Evolutionary conservation across 495 filamentous ascomycete genomes (phyloP).

Genomic region (Entonaema liquescens): DNA sequence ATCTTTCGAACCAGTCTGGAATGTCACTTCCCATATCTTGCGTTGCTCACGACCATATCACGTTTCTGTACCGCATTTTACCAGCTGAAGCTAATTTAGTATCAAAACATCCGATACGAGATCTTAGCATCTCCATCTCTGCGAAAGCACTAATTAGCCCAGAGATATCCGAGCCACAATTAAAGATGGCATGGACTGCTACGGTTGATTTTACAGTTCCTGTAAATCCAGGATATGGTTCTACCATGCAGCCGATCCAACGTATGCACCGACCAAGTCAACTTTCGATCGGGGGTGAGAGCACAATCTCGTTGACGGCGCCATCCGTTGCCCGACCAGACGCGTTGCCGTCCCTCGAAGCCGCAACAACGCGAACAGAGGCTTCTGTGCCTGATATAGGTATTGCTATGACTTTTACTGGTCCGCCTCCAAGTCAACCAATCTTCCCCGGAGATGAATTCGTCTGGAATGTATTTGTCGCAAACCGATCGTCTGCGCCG

Average conservation of each 20-base stretch:
- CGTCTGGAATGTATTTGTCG: slow-evolving; percentile 86
- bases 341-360: slow-evolving; percentile 62
- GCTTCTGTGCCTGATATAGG: slow-evolving; percentile 67
- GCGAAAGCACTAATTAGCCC: slow-evolving; percentile 69
- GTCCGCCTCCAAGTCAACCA: slow-evolving; percentile 56
- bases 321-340: slow-evolving; percentile 60
- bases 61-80: slow-evolving; percentile 80
- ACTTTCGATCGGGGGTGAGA: slow-evolving; percentile 60
- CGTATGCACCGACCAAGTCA: slow-evolving; percentile 71
- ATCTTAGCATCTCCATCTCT: slow-evolving; percentile 68
- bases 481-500: slow-evolving; percentile 69
- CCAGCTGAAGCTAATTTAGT: slow-evolving; percentile 68
- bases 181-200: slow-evolving; percentile 83
- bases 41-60: slow-evolving; percentile 83
- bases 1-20: slow-evolving; percentile 65
- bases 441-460: slow-evolving; percentile 77
- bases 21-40: slow-evolving; percentile 72
- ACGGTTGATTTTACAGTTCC: slow-evolving; percentile 83
- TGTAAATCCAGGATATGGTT: slow-evolving; percentile 63
- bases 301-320: slow-evolving; percentile 54
- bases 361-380: slow-evolving; percentile 57
- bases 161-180: slow-evolving; percentile 71
- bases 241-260: slow-evolving; percentile 66
- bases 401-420: slow-evolving; percentile 76
- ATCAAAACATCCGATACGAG: slow-evolving; percentile 60